Evolutionary conservation across 805 yeast genomes (phyloP).

Genomic region (Jamesozyma gamospora): DNA sequence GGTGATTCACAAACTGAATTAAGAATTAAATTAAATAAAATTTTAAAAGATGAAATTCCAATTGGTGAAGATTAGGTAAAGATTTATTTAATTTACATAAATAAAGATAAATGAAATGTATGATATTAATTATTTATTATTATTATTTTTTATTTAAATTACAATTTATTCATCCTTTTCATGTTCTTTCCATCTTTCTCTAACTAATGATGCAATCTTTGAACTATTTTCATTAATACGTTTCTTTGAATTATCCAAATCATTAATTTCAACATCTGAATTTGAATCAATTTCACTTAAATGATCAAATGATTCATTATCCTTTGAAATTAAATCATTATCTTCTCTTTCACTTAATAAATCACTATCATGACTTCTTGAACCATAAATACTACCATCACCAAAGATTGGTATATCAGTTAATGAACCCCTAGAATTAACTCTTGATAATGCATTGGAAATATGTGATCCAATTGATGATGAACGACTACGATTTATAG

Average conservation of each 20-base stretch:
- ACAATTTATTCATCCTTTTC: conserved; percentile 16
- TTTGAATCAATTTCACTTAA: conserved; percentile 2
- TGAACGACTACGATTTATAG: conserved; percentile 20
- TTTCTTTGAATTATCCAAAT: conserved; percentile 3
- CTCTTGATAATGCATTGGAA: conserved; percentile 52
- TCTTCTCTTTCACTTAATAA: neutral
- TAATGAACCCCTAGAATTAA: conserved; percentile 50
- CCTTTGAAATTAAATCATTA: neutral
- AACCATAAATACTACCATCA: conserved; percentile 9
- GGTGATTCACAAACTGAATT: conserved; percentile 81
- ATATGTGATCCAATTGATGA: conserved; percentile 30
- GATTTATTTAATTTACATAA: too few species aligned
- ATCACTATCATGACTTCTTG: conserved; percentile 1
- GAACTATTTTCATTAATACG: conserved; percentile 6
- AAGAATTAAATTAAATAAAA: conserved; percentile 55
- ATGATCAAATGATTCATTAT: conserved; percentile 1
- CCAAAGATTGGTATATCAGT: conserved; percentile 55
- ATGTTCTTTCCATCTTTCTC: conserved; percentile 21
- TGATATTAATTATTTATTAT: too few species aligned
- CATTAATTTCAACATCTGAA: conserved; percentile 2
- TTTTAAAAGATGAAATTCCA: conserved; percentile 89
- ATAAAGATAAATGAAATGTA: neutral
- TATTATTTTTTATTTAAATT: too few species aligned
- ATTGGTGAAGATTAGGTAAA: conserved; percentile 94
- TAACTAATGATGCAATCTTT: conserved; percentile 18